Percentiles rank a stretch among this genome's conserved stretches.
Conservation (phyloP, 768 basidiomycete species). For the Lyophyllum atratum region DNA sequence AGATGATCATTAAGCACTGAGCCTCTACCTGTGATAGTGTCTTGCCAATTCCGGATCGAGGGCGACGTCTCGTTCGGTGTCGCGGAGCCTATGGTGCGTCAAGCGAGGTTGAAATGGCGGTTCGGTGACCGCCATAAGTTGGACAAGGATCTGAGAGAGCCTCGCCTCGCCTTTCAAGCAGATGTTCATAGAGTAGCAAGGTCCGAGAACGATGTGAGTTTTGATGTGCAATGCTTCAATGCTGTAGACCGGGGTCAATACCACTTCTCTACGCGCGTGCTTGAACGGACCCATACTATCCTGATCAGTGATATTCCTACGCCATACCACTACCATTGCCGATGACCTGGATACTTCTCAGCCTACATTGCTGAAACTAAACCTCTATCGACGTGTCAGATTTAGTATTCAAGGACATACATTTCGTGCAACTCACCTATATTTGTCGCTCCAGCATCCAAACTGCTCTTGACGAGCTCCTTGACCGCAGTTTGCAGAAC, state of each 20-base stretch:
- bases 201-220: constrained; percentile 75
- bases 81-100: too few species aligned
- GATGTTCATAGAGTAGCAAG: constrained; percentile 76
- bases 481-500: constrained; percentile 97
- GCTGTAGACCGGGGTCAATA: constrained; percentile 42
- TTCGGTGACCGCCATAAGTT: constrained; percentile 77
- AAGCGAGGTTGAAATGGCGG: too few species aligned
- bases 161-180: constrained; percentile 96
- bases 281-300: constrained; percentile 71
- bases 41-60: too few species aligned
- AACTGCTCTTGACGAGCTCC: constrained; percentile 92
- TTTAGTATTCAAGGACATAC: neutral
- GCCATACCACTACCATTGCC: constrained; percentile 93
- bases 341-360: constrained; percentile 80
- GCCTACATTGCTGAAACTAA: constrained; percentile 84
- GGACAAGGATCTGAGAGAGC: constrained; percentile 78
- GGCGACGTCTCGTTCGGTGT: too few species aligned
- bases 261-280: neutral
- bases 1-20: too few species aligned
- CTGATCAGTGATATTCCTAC: constrained; percentile 73
- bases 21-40: too few species aligned
- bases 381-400: constrained; percentile 58
- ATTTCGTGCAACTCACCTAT: constrained; percentile 58
- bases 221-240: constrained; percentile 93
- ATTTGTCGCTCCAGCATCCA: constrained; percentile 88